Base-by-base conservation (phyloP, 345 rosid genomes). In the Microthlaspi erraticum region DNA sequence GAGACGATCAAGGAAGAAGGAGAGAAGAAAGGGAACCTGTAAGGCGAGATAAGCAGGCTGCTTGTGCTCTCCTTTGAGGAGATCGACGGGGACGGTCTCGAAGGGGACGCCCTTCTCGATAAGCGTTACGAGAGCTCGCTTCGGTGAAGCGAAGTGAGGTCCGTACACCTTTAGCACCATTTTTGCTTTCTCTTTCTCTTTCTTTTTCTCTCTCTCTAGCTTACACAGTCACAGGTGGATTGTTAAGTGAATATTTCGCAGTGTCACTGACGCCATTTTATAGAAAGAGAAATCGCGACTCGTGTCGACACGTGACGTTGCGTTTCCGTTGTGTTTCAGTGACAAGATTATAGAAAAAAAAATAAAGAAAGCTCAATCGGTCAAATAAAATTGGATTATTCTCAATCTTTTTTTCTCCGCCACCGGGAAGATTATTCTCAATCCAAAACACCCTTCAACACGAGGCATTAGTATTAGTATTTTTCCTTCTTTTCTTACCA, bases 81-180 rank as follows among this genome's bases (percentile, higher is more conserved):
- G 81, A 82, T 86, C 89, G 51, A 90, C 64, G 1, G 86, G 82
- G 46, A 82, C 66, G 44, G 90, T 82, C 42, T 88, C 90, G 56
- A 86, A 86, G 12, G 85, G 48, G 1, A 88, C 55, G 1, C 76
- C 90, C 75, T 86, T 90, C 82, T 88, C 93, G 2, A 81, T 57
- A 11, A 81, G 53, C 1, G 74, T 66, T 2, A 78, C 81, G 1
- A 88, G 16, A 32, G 80, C 89, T 6, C 91, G 50, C 82, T 88
- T 86, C 0, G 86, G 85, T 33, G 82, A 80, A 64, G 74, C 85
- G 64, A 77, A 83, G 44, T 62, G 80, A 3, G 91, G 77, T 38
- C 91, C 89, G 62, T 80, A 86, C 74, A 84, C 91, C 76, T 84
- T 86, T 32, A 87, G 83, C 76, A 79, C 92, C 92, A 85, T 86